phyloP scores from a whole-genome alignment of 1,284 basidiomycete genomes.

The Rhodofomes roseus region DNA sequence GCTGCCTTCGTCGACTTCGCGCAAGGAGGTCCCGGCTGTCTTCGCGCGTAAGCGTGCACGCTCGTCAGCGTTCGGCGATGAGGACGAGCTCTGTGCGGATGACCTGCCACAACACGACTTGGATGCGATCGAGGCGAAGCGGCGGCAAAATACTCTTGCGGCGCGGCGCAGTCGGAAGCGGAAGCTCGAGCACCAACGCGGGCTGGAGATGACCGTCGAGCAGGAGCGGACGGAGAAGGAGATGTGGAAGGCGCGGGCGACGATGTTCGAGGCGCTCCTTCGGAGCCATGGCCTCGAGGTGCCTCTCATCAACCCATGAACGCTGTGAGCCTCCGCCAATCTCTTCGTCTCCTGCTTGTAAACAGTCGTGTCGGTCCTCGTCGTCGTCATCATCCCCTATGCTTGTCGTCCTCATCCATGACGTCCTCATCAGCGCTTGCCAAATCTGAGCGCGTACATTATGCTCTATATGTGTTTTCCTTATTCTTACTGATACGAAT shows the following conservation, averaged over 20 bases:
- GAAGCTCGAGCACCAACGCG: constrained; percentile 69
- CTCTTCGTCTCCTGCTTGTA: not conserved
- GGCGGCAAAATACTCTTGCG: constrained; percentile 77
- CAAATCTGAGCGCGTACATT: constrained; percentile 15
- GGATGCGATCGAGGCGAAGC: constrained; percentile 72
- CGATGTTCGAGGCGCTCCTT: constrained; percentile 44
- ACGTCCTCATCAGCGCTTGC: constrained; percentile 1
- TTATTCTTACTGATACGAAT: constrained; percentile 8
- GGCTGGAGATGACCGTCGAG: constrained; percentile 53
- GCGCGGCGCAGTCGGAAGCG: constrained; percentile 72
- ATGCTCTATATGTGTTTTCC: constrained; percentile 19
- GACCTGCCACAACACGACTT: constrained; percentile 39
- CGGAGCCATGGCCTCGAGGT: constrained; percentile 42
- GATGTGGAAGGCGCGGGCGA: constrained; percentile 52
- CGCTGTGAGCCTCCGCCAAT: not conserved
- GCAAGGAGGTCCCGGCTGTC: constrained; percentile 45
- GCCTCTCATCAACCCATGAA: constrained; percentile 34
- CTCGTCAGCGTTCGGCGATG: constrained; percentile 49
- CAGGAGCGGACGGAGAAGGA: constrained; percentile 47
- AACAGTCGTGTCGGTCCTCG: not conserved
- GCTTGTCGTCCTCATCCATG: constrained; percentile 9
- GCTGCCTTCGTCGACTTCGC: constrained; percentile 43
- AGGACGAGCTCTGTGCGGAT: constrained; percentile 47
- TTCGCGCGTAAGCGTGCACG: constrained; percentile 55
- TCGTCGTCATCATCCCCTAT: constrained; percentile 3